These are phyloP conservation scores for Zygosaccharomyces kombuchaensis DNA, from an alignment of 805 yeast genomes.

Conservation along the genomic window DNA sequence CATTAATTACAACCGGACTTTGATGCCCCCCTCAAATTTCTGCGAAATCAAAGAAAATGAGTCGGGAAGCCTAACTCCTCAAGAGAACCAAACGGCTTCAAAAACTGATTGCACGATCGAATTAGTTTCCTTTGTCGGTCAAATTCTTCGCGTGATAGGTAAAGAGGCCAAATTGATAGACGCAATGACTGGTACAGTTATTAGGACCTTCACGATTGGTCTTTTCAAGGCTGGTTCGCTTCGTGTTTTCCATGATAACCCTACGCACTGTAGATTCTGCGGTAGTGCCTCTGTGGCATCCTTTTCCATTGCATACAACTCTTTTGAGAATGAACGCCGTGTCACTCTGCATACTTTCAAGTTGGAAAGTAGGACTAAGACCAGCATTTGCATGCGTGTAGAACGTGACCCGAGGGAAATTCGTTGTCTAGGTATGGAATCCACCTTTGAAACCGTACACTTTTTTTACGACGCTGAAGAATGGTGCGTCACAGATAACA, in stretches of 20 bases:
- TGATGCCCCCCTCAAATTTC: conserved; percentile 37
- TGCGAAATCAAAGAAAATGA: conserved; percentile 8
- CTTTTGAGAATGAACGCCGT: conserved; percentile 7
- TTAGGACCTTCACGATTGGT: conserved; percentile 59
- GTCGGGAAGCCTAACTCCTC: conserved; percentile 1
- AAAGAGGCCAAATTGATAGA: conserved; percentile 64
- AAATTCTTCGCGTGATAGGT: conserved; percentile 59
- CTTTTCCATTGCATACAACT: conserved; percentile 65
- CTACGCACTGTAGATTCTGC: conserved; percentile 85
- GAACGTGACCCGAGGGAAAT: conserved; percentile 92
- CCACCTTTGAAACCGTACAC: conserved; percentile 64
- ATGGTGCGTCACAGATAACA: conserved; percentile 77
- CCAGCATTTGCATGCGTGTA: conserved; percentile 76
- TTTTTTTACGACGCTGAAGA: conserved; percentile 65
- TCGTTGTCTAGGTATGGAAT: conserved; percentile 80
- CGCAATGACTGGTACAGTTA: conserved; percentile 69
- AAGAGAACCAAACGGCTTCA: not conserved
- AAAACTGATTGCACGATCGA: conserved; percentile 39
- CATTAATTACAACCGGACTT: conserved; percentile 41
- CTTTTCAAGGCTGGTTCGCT: conserved; percentile 57
- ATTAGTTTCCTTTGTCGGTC: conserved; percentile 66
- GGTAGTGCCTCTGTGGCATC: conserved; percentile 80
- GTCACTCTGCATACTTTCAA: conserved; percentile 68
- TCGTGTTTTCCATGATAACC: conserved; percentile 73
- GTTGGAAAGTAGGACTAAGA: conserved; percentile 70